Percentiles rank a stretch among this genome's conserved stretches.
phyloP scores from a whole-genome alignment of 441 rosid genomes.

The Gossypium aridum region DNA sequence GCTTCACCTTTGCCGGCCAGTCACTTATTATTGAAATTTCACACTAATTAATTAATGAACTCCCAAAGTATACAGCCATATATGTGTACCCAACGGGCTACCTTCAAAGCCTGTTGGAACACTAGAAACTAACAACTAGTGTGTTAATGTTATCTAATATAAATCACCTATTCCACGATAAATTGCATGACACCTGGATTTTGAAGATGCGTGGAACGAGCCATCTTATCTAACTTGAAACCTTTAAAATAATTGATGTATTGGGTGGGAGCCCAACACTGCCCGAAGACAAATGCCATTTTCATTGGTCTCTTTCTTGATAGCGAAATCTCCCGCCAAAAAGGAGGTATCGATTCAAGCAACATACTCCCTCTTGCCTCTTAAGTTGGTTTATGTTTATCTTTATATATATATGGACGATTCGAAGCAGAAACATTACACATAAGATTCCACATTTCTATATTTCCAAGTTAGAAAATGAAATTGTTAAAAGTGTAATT shows the following conservation, averaged over 20 bases:
- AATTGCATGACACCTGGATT: not conserved
- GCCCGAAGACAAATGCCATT: not conserved
- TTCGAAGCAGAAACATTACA: not conserved
- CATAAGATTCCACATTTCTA: not conserved
- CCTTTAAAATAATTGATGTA: constrained; percentile 9
- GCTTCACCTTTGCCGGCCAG: not conserved
- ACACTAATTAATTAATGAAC: not conserved
- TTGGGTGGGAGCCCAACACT: not conserved
- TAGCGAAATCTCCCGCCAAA: constrained; percentile 43
- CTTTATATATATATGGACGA: not conserved
- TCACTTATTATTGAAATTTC: not conserved
- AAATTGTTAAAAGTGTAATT: no score
- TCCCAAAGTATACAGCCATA: not conserved
- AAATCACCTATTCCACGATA: not conserved
- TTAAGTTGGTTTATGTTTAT: not conserved
- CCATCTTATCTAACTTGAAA: not conserved
- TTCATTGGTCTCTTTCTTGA: constrained; percentile 25
- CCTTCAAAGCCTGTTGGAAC: not conserved
- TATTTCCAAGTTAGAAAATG: not conserved
- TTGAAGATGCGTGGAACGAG: not conserved
- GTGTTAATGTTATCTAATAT: not conserved
- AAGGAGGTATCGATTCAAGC: constrained; percentile 13
- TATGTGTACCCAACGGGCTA: not conserved
- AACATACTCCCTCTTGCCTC: not conserved
- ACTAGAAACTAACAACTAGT: not conserved